phyloP scores from a whole-genome alignment of 1,284 basidiomycete genomes.

The Gymnopus androsaceus region DNA sequence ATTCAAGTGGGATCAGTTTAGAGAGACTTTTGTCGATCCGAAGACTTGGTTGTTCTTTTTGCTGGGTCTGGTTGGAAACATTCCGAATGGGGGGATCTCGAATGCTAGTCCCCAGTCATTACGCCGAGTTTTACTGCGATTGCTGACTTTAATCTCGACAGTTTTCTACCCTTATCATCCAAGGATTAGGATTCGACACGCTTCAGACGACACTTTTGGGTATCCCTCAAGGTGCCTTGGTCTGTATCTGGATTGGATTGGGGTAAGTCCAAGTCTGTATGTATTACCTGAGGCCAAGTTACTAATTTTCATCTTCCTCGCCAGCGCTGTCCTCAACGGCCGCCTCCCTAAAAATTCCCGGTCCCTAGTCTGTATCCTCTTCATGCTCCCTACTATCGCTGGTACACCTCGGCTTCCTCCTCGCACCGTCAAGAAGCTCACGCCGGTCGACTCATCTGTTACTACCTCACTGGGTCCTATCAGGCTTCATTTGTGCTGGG shows the following conservation, averaged over 20 bases:
- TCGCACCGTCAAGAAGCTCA: conserved; percentile 20
- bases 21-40: conserved; percentile 24
- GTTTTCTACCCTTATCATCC: conserved; percentile 35
- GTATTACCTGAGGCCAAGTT: neutral
- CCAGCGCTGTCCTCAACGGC: conserved; percentile 21
- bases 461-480: conserved; percentile 25
- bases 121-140: neutral
- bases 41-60: conserved; percentile 30
- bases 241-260: conserved; percentile 23
- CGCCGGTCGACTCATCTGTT: conserved; percentile 22
- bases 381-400: conserved; percentile 27
- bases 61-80: conserved; percentile 25
- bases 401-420: conserved; percentile 22
- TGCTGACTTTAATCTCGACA: neutral
- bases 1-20: conserved; percentile 35
- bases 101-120: conserved; percentile 17
- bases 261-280: conserved; percentile 10
- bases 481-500: conserved; percentile 25
- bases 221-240: conserved; percentile 32
- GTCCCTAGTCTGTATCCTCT: conserved; percentile 23
- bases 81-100: conserved; percentile 28
- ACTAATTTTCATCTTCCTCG: neutral
- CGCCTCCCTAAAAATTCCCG: conserved; percentile 24
- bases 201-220: conserved; percentile 40
- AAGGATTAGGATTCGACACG: conserved; percentile 38